A percentile compares a stretch with the other conserved stretches of the same genome.
Conservation (phyloP, 148 eudicot genomes). For the Rhododendron griersonianum region DNA sequence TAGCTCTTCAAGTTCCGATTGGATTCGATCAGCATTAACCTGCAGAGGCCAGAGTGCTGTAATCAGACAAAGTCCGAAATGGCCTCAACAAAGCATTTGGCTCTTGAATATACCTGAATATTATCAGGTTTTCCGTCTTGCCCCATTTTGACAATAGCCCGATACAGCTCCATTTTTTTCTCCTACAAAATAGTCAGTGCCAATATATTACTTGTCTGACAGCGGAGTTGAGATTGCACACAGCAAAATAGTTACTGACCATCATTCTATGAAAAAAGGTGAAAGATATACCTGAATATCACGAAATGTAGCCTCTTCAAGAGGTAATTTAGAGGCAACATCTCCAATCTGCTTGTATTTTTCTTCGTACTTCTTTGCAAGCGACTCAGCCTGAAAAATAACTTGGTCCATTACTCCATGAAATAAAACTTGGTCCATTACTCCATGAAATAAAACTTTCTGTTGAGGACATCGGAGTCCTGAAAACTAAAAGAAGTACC, state of each 20-base stretch:
- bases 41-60: slow-evolving; percentile 16
- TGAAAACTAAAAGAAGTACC: slow-evolving; percentile 34
- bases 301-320: slow-evolving; percentile 95
- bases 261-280: slow-evolving; percentile 3
- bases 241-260: background rate
- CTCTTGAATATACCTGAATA: slow-evolving; percentile 28
- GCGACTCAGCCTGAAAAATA: slow-evolving; percentile 57
- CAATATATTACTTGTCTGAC: slow-evolving; percentile 4
- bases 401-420: slow-evolving; percentile 14
- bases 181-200: slow-evolving; percentile 29
- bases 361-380: slow-evolving; percentile 92
- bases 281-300: slow-evolving; percentile 77
- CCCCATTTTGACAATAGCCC: slow-evolving; percentile 48
- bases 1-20: slow-evolving; percentile 71
- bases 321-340: slow-evolving; percentile 87
- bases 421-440: slow-evolving; percentile 16
- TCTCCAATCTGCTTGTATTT: slow-evolving; percentile 85
- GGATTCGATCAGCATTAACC: slow-evolving; percentile 65
- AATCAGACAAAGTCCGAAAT: slow-evolving; percentile 9
- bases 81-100: slow-evolving; percentile 9
- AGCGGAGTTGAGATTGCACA: background rate
- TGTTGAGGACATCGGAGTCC: background rate
- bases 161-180: slow-evolving; percentile 57
- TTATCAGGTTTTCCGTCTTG: slow-evolving; percentile 41
- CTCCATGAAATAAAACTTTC: slow-evolving; percentile 9